Conservation (phyloP, 805 yeast genomes). For the Wickerhamiella musiphila region DNA sequence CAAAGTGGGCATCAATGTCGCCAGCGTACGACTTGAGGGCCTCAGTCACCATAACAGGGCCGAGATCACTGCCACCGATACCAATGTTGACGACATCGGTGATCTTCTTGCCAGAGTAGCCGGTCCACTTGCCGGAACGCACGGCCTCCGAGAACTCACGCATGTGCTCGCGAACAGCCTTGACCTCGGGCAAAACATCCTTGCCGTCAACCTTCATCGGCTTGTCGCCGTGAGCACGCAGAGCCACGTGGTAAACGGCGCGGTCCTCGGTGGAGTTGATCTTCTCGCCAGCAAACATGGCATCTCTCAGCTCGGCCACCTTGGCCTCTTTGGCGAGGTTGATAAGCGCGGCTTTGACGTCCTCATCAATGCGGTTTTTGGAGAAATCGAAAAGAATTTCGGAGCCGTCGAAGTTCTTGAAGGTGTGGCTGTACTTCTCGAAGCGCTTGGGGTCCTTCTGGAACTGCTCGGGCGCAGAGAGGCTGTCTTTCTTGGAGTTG, state of each 20-base stretch:
- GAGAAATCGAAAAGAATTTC: conserved; percentile 87
- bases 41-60: conserved; percentile 99
- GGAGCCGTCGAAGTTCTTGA: conserved; percentile 72
- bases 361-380: conserved; percentile 82
- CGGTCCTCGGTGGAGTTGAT: conserved; percentile 85
- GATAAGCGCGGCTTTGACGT: conserved; percentile 47
- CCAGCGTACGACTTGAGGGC: conserved; percentile 83
- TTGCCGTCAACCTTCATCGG: conserved; percentile 78
- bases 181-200: conserved; percentile 84
- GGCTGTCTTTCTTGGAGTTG: conserved; percentile 48
- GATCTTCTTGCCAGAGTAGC: conserved; percentile 88
- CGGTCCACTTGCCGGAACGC: conserved; percentile 90
- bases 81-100: conserved; percentile 94
- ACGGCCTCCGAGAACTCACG: conserved; percentile 82
- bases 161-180: conserved; percentile 85
- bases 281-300: conserved; percentile 81
- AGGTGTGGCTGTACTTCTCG: conserved; percentile 56
- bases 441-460: conserved; percentile 57
- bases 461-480: conserved; percentile 67
- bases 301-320: conserved; percentile 74
- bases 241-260: conserved; percentile 93
- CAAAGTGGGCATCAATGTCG: conserved; percentile 65
- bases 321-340: conserved; percentile 80
- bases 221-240: conserved; percentile 78
- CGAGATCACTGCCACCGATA: conserved; percentile 97